These are phyloP conservation scores for Penicillium sp. DNA, from an alignment of 2,329 filamentous ascomycete genomes.

Conservation along the genomic window DNA sequence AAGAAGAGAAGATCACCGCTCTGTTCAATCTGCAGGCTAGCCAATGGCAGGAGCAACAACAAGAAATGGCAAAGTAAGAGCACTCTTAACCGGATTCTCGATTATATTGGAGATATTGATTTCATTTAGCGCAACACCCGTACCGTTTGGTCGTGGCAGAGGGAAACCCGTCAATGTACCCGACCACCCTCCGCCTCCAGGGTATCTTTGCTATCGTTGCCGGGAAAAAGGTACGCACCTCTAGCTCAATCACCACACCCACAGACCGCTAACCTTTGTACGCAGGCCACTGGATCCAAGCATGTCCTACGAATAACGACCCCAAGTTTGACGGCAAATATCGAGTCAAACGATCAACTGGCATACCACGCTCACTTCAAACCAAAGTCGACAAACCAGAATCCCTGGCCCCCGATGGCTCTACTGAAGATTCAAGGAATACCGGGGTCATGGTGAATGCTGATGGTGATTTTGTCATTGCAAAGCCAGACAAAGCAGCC, in stretches of 20 bases:
- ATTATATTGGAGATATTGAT: slow-evolving; percentile 27
- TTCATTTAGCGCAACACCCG: slow-evolving; percentile 46
- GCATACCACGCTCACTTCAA: slow-evolving; percentile 91
- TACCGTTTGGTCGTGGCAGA: slow-evolving; percentile 43
- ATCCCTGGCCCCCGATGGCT: slow-evolving; percentile 69
- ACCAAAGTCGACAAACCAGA: slow-evolving; percentile 93
- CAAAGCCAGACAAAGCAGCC: slow-evolving; percentile 88
- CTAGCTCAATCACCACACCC: not conserved
- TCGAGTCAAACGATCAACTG: slow-evolving; percentile 92
- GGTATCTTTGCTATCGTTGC: slow-evolving; percentile 95
- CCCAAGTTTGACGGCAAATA: slow-evolving; percentile 92
- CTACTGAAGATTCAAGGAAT: slow-evolving; percentile 76
- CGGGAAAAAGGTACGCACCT: slow-evolving; percentile 71
- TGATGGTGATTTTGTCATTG: slow-evolving; percentile 95
- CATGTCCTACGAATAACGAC: slow-evolving; percentile 97
- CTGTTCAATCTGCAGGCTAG: slow-evolving; percentile 88
- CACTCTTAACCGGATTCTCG: not conserved
- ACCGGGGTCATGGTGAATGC: slow-evolving; percentile 96
- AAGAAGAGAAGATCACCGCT: slow-evolving; percentile 89
- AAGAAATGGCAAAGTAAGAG: slow-evolving; percentile 79
- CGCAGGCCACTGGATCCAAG: slow-evolving; percentile 91
- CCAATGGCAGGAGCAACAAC: slow-evolving; percentile 90
- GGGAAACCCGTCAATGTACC: slow-evolving; percentile 66
- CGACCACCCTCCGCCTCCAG: slow-evolving; percentile 87
- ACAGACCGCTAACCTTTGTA: slow-evolving; percentile 28